These are phyloP conservation scores for Posidonia australis DNA, from an alignment of 106 monocot genomes.

Conservation along the genomic window DNA sequence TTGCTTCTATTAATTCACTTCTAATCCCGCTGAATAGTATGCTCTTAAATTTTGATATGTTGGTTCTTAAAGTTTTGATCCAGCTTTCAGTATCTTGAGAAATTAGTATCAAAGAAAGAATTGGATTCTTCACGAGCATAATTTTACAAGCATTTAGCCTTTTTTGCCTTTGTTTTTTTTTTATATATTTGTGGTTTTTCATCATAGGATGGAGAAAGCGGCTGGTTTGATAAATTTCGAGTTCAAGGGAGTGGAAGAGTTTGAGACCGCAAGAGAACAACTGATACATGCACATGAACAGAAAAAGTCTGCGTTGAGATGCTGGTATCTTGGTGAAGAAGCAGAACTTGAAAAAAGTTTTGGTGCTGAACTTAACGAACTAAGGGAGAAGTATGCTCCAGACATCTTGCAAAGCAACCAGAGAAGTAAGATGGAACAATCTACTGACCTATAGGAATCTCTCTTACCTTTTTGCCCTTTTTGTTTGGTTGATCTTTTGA, in stretches of 20 bases:
- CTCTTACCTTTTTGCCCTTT: no score
- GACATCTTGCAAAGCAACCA: not conserved
- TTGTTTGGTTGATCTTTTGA: no score
- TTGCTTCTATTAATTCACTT: no score
- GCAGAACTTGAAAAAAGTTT: conserved; percentile 56
- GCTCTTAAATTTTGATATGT: no score
- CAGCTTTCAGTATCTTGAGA: no score
- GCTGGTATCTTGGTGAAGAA: conserved; percentile 49
- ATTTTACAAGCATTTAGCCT: not conserved
- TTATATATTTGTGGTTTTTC: not conserved
- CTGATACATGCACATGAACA: conserved; percentile 39
- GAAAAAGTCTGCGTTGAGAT: conserved; percentile 38
- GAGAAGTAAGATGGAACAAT: not conserved
- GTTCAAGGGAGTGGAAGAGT: conserved; percentile 47
- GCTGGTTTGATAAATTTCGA: conserved; percentile 43
- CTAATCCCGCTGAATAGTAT: no score
- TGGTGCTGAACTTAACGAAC: conserved; percentile 37
- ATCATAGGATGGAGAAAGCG: conserved; percentile 37
- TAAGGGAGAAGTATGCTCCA: conserved; percentile 48
- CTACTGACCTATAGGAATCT: no score
- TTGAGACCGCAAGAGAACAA: conserved; percentile 44
- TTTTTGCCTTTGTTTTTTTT: not conserved
- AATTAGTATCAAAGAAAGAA: no score
- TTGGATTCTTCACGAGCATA: not conserved
- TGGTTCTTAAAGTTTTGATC: no score